These are phyloP conservation scores for Croton laevigatus DNA, from an alignment of 441 rosid genomes.

Conservation along the genomic window DNA sequence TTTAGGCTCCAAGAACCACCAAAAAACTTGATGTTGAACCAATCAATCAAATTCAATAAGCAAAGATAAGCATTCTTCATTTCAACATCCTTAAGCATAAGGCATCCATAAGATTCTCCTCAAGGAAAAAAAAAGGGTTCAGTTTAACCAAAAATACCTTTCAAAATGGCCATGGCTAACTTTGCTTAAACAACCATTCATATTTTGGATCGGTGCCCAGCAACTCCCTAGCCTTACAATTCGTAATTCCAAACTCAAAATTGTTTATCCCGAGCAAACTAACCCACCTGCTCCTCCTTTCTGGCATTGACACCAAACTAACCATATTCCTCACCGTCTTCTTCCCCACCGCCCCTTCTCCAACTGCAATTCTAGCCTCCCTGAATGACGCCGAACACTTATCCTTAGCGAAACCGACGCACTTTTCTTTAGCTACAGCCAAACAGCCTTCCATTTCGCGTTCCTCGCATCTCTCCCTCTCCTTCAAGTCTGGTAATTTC, in stretches of 20 bases:
- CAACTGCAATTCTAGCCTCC: constrained; percentile 53
- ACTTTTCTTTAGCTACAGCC: constrained; percentile 54
- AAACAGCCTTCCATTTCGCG: constrained; percentile 58
- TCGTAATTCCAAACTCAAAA: constrained; percentile 24
- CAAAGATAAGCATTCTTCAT: background rate
- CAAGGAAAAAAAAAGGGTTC: too few relatives aligned
- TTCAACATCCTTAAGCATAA: background rate
- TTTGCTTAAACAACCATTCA: constrained; percentile 18
- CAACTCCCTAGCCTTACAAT: constrained; percentile 40
- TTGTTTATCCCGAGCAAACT: constrained; percentile 25
- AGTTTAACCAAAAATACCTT: background rate
- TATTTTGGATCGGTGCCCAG: constrained; percentile 23
- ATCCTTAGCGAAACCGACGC: constrained; percentile 48
- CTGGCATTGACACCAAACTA: constrained; percentile 42
- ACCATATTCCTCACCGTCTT: constrained; percentile 30
- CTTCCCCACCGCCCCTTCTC: constrained; percentile 16
- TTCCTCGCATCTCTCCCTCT: constrained; percentile 57
- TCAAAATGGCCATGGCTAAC: background rate
- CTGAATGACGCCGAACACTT: constrained; percentile 46
- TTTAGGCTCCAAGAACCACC: background rate
- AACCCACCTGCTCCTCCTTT: constrained; percentile 31
- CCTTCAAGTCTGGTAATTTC: constrained; percentile 38
- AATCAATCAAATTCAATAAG: too few relatives aligned
- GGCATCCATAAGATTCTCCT: background rate
- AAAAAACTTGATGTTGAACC: background rate